Evolutionary conservation across 495 filamentous ascomycete genomes (phyloP), one percentile per base, ranked within the genome.

Genomic region (Pyrenopolyporus hunteri): DNA sequence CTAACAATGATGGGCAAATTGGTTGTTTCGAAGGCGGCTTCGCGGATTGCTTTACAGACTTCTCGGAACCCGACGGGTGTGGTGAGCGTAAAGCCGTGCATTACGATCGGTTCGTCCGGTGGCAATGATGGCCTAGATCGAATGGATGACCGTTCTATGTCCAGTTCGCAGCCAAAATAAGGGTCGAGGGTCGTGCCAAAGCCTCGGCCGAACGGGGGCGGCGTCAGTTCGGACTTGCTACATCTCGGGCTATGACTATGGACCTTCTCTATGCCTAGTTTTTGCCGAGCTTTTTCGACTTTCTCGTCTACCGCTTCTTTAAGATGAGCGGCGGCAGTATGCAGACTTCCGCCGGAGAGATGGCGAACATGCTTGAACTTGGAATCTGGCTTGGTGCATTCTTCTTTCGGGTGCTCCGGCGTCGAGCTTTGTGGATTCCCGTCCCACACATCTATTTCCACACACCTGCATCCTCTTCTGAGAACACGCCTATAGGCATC

Each of bases 361-460:
- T 73, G 70, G 25, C 71, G 66, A 37, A 58, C 56, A 29, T 79
- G 75, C 19, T 70, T 57, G 3, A 59, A 54, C 36, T 39, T 64
- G 20, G 66, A 57, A 2, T 13, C 13, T 1, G 56, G 43, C 17
- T 46, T 64, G 11, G 42, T 4, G 11, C 62, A 69, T 17, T 52
- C 28, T 20, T 59, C 63, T 48, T 55, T 46, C 16, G 59, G 33
- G 6, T 51, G 53, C 2, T 64, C 59, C 5, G 62, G 59, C 10
- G 64, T 57, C 4, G 66, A 57, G 45, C 42, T 66, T 36, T 40
- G 33, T 3, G 73, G 57, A 47, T 89, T 82, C 2, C 92, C 90
- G 74, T 98, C 89, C 90, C 92, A 97, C 6, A 97, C 92, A 70
- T 98, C 93, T 64, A 98, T 96, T 71, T 97, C 93, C 25, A 97